Conservation (phyloP, 1,139 yeast genomes). For the Sugiyamaella castrensis region DNA sequence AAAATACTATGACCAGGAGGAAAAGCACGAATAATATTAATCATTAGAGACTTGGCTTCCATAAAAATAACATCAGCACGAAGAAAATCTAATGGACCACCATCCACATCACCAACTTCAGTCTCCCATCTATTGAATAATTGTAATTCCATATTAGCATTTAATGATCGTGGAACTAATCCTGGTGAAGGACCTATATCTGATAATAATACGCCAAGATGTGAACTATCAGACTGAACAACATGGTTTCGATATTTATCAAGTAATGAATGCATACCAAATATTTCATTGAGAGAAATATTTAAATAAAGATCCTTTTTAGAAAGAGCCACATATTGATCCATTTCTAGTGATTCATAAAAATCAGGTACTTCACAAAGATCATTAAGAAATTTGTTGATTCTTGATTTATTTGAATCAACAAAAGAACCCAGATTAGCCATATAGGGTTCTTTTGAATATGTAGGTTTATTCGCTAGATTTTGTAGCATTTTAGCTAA, state of each 20-base stretch:
- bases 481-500: conserved; percentile 84
- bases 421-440: conserved; percentile 35
- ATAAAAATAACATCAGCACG: conserved; percentile 40
- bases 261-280: conserved; percentile 40
- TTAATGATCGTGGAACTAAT: conserved; percentile 35
- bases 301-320: conserved; percentile 38
- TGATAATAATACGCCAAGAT: conserved; percentile 32
- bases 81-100: conserved; percentile 33
- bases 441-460: conserved; percentile 43
- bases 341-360: conserved; percentile 43
- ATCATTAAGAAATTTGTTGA: conserved; percentile 38
- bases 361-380: conserved; percentile 45
- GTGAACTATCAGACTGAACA: conserved; percentile 24
- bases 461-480: conserved; percentile 62
- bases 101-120: conserved; percentile 37
- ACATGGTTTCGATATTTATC: conserved; percentile 35
- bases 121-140: conserved; percentile 41
- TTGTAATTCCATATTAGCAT: conserved; percentile 37
- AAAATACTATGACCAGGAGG: conserved; percentile 35
- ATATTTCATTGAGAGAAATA: conserved; percentile 40
- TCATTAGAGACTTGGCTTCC: conserved; percentile 40
- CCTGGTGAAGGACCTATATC: conserved; percentile 38
- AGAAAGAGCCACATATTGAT: conserved; percentile 42
- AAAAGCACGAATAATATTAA: conserved; percentile 40
- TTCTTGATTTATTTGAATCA: conserved; percentile 34